A percentile compares a stretch with the other conserved stretches of the same genome.
Evolutionary conservation across 192 early-diverging fungal species (phyloP).

Genomic region (Mortierella claussenii): DNA sequence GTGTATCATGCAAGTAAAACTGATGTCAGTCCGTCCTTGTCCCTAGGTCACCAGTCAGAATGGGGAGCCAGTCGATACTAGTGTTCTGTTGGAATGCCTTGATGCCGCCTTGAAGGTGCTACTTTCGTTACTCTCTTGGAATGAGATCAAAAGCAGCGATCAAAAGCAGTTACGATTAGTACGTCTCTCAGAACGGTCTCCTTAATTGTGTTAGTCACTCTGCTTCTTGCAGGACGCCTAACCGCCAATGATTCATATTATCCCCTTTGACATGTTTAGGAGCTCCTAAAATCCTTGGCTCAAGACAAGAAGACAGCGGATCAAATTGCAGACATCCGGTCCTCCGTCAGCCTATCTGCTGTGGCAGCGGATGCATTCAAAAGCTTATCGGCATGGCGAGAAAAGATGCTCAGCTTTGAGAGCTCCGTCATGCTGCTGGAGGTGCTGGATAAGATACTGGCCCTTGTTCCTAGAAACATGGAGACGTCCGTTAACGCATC

Average conservation of each 20-base stretch:
- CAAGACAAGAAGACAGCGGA: constrained; percentile 15
- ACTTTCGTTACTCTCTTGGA: constrained; percentile 28
- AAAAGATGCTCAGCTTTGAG: constrained; percentile 55
- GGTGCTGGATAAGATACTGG: constrained; percentile 50
- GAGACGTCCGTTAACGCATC: constrained; percentile 38
- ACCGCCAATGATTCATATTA: no score
- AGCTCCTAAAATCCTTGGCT: constrained; percentile 33
- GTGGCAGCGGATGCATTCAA: constrained; percentile 47
- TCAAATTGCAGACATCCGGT: constrained; percentile 10
- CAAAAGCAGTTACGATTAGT: constrained; percentile 36
- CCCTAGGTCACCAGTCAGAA: constrained; percentile 21
- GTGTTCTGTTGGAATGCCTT: constrained; percentile 16
- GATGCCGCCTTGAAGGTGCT: constrained; percentile 25
- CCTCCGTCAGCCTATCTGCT: constrained; percentile 29
- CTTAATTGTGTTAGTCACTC: not conserved
- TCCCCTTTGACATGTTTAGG: no score
- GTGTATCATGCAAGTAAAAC: no score
- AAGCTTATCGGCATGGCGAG: constrained; percentile 46
- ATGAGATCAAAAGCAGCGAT: constrained; percentile 40
- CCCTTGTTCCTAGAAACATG: constrained; percentile 35
- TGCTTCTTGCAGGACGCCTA: no score
- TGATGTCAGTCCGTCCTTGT: no score
- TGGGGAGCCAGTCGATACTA: not conserved
- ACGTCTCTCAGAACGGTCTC: not conserved
- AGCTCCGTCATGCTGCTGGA: constrained; percentile 55